Base-by-base conservation (phyloP, 306 rosid species). In the Quercus parvula region DNA sequence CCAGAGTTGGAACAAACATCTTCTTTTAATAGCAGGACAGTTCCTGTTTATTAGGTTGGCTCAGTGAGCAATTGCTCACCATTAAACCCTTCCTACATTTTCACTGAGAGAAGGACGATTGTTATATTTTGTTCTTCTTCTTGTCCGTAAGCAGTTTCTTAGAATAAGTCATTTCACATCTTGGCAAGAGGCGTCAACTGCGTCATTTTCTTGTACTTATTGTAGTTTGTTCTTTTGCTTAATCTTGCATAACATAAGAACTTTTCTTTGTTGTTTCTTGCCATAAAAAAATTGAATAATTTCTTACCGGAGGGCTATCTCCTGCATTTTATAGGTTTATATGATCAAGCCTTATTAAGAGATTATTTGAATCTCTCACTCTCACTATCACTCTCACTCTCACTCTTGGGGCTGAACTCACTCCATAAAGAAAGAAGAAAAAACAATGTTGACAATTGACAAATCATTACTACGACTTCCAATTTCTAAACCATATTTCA, bases 1-100 rank as follows among this genome's bases (percentile, higher is more conserved):
- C 79, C 14, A 63, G 89, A 75, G 30, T 58, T 68, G 74, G 90
- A 81, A 19, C 78, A 69, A 9, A 27, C 78, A 58, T 58, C 62
- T 20, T 64, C 75, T 84, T 17, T 56, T 55, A 78, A 19, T 71
- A 81, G 14, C 56, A 84, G 78, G 73, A 89, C 87, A 19, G 90
- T 86, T 73, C 84, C 91, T 46, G 78, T 71, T 74, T 79, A 41
- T 77, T 87, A 87, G 89, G 74, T 49, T 76, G 24, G 9, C 46
- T 70, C 10, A 73, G 66, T 73, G 44, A 8, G 18, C 5, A 1
- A 5, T 58, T 33, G 17, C 14, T 10, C 15, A 24, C 9, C 1
- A 12, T 61, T 30, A 25, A 14, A 22, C 67, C 17, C 67, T 14
- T 24, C 31, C 31, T 61, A 22, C 33, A 49, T 25, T 61, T 61